These are phyloP conservation scores for Boletus tomentosulus DNA, from an alignment of 768 basidiomycete species.

Conservation along the genomic window DNA sequence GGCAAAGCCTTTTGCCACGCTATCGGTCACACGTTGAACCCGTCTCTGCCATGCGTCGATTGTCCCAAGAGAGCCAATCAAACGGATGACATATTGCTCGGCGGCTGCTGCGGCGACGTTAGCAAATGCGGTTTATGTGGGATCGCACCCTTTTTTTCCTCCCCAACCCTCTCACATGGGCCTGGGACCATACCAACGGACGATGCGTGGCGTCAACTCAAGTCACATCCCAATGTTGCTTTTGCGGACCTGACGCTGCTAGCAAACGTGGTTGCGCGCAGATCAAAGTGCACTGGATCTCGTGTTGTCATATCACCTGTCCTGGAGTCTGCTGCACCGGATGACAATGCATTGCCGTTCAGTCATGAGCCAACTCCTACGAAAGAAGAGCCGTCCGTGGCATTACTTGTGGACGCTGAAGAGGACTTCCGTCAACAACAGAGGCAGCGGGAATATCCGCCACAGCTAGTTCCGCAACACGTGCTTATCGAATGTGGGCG, in stretches of 20 bases:
- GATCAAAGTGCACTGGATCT: slow-evolving; percentile 74
- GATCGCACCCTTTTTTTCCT: slow-evolving; percentile 28
- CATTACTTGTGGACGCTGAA: slow-evolving; percentile 49
- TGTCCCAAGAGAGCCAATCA: slow-evolving; percentile 44
- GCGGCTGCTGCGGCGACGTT: slow-evolving; percentile 38
- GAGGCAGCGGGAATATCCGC: slow-evolving; percentile 39
- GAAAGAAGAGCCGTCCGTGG: slow-evolving; percentile 35
- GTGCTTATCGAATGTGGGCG: slow-evolving; percentile 61
- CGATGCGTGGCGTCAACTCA: slow-evolving; percentile 80
- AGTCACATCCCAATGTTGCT: slow-evolving; percentile 83
- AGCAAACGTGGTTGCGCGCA: slow-evolving; percentile 84
- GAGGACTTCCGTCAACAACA: slow-evolving; percentile 48
- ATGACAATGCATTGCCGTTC: slow-evolving; percentile 28
- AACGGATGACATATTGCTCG: slow-evolving; percentile 24
- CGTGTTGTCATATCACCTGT: slow-evolving; percentile 56
- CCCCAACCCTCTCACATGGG: slow-evolving; percentile 16
- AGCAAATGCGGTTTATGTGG: slow-evolving; percentile 29
- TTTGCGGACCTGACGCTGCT: slow-evolving; percentile 81
- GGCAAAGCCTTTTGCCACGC: slow-evolving; percentile 86
- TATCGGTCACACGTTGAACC: slow-evolving; percentile 57
- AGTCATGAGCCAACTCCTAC: slow-evolving; percentile 8
- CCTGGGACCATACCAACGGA: slow-evolving; percentile 69
- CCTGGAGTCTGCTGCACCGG: slow-evolving; percentile 46
- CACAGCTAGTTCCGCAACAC: slow-evolving; percentile 57
- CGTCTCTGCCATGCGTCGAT: slow-evolving; percentile 47